Evolutionary conservation across 768 basidiomycete species (phyloP).

Genomic region (Rhodotorula babjevae): DNA sequence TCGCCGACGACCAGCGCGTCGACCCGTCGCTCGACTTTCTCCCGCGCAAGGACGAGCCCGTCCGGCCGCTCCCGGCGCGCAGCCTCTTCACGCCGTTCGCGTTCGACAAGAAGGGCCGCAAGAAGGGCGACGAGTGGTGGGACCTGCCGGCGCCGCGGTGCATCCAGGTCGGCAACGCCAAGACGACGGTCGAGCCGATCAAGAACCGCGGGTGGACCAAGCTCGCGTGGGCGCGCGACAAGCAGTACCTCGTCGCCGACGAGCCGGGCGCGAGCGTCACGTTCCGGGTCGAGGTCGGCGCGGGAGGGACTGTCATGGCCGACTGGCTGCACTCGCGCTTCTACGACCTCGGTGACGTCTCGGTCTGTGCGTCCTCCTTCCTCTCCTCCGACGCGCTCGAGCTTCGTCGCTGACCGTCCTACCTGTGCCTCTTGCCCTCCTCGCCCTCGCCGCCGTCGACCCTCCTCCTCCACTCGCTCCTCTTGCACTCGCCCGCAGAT

Average conservation of each 20-base stretch:
- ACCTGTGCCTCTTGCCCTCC: no score
- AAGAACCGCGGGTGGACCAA: slow-evolving; percentile 25
- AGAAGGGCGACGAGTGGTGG: not conserved
- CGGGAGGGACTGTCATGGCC: slow-evolving; percentile 17
- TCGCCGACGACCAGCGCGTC: not conserved
- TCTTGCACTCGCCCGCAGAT: not conserved
- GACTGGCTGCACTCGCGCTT: slow-evolving; percentile 32
- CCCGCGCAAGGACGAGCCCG: not conserved
- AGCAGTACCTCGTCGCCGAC: slow-evolving; percentile 44
- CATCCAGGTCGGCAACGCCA: slow-evolving; percentile 30
- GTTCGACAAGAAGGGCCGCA: not conserved
- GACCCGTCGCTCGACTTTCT: slow-evolving; percentile 21
- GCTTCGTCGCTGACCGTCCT: no score
- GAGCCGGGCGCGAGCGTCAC: slow-evolving; percentile 43
- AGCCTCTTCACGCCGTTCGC: slow-evolving; percentile 24
- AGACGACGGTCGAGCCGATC: slow-evolving; percentile 11
- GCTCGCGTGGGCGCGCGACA: slow-evolving; percentile 41
- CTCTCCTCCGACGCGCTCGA: no score
- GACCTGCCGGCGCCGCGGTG: slow-evolving; percentile 11
- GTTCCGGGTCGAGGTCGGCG: slow-evolving; percentile 40
- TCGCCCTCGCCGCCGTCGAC: no score
- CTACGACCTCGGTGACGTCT: slow-evolving; percentile 34
- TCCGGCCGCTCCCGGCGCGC: slow-evolving; percentile 8
- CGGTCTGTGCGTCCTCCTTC: slow-evolving; percentile 20
- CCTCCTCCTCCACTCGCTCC: not conserved